Conservation (phyloP, 2,329 filamentous ascomycete genomes). For the Trichoderma lentiforme region DNA sequence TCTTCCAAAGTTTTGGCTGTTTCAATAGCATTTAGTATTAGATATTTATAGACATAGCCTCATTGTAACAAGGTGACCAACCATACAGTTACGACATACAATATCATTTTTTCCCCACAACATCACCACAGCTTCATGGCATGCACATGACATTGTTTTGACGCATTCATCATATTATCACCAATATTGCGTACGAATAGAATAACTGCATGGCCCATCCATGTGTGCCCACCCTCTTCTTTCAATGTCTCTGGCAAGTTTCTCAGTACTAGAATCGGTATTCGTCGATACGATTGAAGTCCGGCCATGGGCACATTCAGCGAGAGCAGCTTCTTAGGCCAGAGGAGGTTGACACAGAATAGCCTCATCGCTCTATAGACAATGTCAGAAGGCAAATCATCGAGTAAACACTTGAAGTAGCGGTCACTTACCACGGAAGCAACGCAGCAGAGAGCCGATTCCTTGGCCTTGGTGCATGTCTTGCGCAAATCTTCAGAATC, state of each 20-base stretch:
- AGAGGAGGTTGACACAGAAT: neutral
- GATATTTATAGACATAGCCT: too few species aligned
- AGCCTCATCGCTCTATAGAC: neutral
- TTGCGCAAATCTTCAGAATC: conserved; percentile 8
- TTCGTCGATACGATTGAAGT: neutral
- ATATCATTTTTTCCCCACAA: neutral
- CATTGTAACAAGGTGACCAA: too few species aligned
- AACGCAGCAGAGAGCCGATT: conserved; percentile 19
- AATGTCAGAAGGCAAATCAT: neutral
- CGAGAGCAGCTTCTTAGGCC: neutral
- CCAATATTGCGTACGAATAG: neutral
- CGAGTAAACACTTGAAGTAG: neutral
- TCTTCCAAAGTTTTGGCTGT: too few species aligned
- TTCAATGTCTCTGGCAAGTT: neutral
- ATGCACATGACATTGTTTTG: neutral
- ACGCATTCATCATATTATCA: neutral
- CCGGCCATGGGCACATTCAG: too few species aligned
- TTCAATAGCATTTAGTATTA: too few species aligned
- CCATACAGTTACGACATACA: neutral
- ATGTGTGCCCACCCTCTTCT: neutral
- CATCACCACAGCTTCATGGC: neutral
- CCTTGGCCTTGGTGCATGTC: neutral
- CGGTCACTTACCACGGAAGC: conserved; percentile 14
- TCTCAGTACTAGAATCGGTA: too few species aligned
- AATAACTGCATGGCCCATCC: neutral